These are phyloP conservation scores for Colletotrichum destructivum DNA, from an alignment of 2,329 filamentous ascomycete genomes.

Conservation along the genomic window DNA sequence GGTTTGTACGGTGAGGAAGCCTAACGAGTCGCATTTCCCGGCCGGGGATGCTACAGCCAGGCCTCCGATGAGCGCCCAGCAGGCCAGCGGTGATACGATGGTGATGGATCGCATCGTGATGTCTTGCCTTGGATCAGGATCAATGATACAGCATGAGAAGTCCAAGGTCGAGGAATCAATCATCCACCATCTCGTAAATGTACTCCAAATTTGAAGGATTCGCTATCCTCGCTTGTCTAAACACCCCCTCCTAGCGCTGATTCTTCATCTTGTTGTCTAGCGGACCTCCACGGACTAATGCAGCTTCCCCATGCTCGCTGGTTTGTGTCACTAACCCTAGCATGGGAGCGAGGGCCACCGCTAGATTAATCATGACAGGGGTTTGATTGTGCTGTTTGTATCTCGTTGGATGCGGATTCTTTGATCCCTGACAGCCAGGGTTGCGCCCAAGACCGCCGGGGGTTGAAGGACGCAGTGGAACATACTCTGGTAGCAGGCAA, in stretches of 20 bases:
- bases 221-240: background rate
- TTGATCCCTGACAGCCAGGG: background rate
- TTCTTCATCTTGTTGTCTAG: background rate
- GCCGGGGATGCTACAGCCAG: background rate
- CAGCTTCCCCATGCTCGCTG: background rate
- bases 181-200: too few species aligned
- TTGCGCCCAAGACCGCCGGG: too few species aligned
- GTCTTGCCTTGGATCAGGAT: too few species aligned
- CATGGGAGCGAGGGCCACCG: conserved; percentile 7
- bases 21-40: conserved; percentile 33
- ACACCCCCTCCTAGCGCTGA: background rate
- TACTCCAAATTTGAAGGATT: background rate
- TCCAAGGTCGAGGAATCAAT: too few species aligned
- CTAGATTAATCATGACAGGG: background rate
- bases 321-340: conserved; percentile 16
- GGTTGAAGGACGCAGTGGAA: too few species aligned
- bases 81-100: background rate
- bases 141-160: too few species aligned
- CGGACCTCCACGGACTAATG: conserved; percentile 1
- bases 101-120: background rate
- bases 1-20: conserved; percentile 49
- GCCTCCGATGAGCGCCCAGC: background rate
- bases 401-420: too few species aligned
- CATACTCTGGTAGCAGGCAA: too few species aligned
- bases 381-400: background rate